Evolutionary conservation across 345 rosid genomes (phyloP).

Genomic region (Erucastrum elatum): DNA sequence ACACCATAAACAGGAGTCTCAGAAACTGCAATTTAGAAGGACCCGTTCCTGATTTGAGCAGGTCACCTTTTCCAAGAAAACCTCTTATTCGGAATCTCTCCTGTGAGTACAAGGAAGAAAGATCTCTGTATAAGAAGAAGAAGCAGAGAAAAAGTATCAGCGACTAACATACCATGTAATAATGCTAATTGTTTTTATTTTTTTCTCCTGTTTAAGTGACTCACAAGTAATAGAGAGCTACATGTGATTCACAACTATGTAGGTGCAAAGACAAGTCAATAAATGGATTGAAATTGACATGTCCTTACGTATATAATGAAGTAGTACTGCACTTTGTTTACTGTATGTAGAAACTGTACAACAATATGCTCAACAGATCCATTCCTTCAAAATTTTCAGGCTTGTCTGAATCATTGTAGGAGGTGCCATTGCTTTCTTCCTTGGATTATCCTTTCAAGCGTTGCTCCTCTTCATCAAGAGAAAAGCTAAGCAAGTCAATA

Average conservation of each 20-base stretch:
- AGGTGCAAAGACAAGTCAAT: conserved; percentile 11
- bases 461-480: conserved; percentile 21
- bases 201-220: conserved; percentile 7
- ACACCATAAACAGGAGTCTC: conserved; percentile 47
- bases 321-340: neutral
- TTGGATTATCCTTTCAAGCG: conserved; percentile 23
- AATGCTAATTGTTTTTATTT: neutral
- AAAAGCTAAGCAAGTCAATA: neutral
- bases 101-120: conserved; percentile 46
- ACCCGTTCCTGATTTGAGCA: conserved; percentile 54
- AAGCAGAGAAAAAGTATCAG: neutral
- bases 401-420: conserved; percentile 43
- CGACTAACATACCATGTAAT: neutral
- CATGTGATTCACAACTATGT: conserved; percentile 40
- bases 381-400: conserved; percentile 58
- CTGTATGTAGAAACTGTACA: conserved; percentile 53
- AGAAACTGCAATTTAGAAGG: conserved; percentile 57
- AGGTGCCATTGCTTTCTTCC: conserved; percentile 11
- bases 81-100: conserved; percentile 51
- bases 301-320: neutral
- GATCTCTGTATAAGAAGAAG: conserved; percentile 43
- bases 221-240: conserved; percentile 46
- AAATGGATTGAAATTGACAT: neutral
- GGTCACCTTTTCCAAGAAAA: conserved; percentile 37
- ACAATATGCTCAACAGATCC: conserved; percentile 53